Percentiles rank a stretch among this genome's conserved stretches.
phyloP scores from a whole-genome alignment of 129 eudicot species.

The Pittosporum tobira region DNA sequence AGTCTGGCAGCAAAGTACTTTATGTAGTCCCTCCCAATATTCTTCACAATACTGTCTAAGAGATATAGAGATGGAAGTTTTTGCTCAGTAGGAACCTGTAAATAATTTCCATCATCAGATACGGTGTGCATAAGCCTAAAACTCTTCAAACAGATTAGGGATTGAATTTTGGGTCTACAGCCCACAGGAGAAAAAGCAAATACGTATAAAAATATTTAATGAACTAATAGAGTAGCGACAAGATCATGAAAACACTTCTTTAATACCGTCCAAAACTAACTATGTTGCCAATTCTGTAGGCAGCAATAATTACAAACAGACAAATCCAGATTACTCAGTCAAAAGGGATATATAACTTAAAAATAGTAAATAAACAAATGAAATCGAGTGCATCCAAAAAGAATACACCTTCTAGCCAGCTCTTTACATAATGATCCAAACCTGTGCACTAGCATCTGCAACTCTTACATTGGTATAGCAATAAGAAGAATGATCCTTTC shows the following conservation, averaged over 20 bases:
- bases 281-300: conserved; percentile 8
- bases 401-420: no score
- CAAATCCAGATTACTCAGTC: no score
- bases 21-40: conserved; percentile 88
- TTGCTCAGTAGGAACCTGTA: conserved; percentile 92
- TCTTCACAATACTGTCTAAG: conserved; percentile 94
- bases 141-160: conserved; percentile 15
- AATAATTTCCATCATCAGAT: conserved; percentile 26
- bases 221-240: not conserved
- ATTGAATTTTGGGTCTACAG: conserved; percentile 11
- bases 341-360: no score
- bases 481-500: no score
- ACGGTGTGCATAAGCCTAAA: conserved; percentile 12
- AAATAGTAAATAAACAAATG: no score
- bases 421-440: no score
- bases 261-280: conserved; percentile 8
- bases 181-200: not conserved
- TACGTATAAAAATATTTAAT: not conserved
- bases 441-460: no score
- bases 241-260: not conserved
- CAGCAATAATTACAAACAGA: not conserved
- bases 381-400: no score
- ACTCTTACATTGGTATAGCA: no score
- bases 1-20: conserved; percentile 66
- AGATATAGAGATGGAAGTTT: conserved; percentile 92